Evolutionary conservation across 2,329 filamentous ascomycete species (phyloP), one percentile per base, ranked within the genome.

Genomic region (Nemania serpens): DNA sequence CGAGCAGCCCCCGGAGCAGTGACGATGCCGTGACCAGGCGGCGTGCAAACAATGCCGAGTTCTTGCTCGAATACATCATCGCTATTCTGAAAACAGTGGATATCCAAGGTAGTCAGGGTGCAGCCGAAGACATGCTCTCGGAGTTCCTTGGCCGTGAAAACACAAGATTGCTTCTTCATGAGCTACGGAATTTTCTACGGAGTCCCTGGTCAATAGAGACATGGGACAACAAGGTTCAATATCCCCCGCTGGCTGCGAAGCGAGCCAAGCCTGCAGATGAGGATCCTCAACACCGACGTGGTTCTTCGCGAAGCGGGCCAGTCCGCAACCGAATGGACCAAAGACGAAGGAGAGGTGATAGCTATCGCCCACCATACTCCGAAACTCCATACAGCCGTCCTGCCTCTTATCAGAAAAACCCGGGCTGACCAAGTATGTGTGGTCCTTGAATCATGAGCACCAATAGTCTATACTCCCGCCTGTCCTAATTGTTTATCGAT

Each of bases 161-260:
- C 73, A 86, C 91, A 1, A 80, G 82, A 17, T 74, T 96, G 41
- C 91, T 98, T 66, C 75, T 97, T 61, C 94, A 98, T 75, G 94
- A 98, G 77, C 75, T 97, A 62, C 84, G 88, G 62, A 85, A 87
- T 11, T 98, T 91, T 87, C 75, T 98, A 67, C 82, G 91, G 58
- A 97, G 93, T 74, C 93, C 93, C 0, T 94, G 86, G 2, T 86
- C 83, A 9, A 75, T 96, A 9, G 82, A 86, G 53, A 88, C 89
- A 48, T 98, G 93, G 92, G 94, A 97, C 77, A 79, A 83, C 17
- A 80, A 87, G 65, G 91, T 93, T 13, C 91, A 94, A 74, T 96
- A 97, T 46, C 66, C 67, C 12, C 29, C 60, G 22, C 57, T 46
- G 43, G 13, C 34, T 22, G 13, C 29, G 6, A 39, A 67, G 20